These are phyloP conservation scores for Cryptococcus amylolentus DNA, from an alignment of 1,284 basidiomycete species.

Conservation along the genomic window DNA sequence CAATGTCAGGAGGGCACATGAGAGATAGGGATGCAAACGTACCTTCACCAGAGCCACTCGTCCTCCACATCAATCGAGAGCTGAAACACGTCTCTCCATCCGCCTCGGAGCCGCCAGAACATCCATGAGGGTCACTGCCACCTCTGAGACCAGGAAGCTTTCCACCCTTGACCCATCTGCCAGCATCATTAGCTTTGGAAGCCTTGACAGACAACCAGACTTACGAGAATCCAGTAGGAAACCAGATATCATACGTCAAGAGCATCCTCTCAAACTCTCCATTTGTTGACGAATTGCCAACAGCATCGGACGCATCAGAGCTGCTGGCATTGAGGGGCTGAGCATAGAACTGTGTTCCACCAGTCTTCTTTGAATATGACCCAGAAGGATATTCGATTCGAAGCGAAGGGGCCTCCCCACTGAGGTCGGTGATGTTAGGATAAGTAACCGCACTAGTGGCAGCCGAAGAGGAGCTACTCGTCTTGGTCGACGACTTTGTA, in stretches of 20 bases:
- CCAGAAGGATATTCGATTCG: slow-evolving; percentile 45
- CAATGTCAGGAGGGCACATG: not conserved
- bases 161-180: slow-evolving; percentile 44
- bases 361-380: slow-evolving; percentile 43
- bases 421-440: slow-evolving; percentile 22
- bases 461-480: not conserved
- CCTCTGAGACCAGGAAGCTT: slow-evolving; percentile 50
- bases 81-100: slow-evolving; percentile 48
- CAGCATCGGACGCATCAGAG: slow-evolving; percentile 3
- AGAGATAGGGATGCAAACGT: slow-evolving; percentile 1
- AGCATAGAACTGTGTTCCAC: slow-evolving; percentile 49
- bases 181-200: not conserved
- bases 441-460: slow-evolving; percentile 13
- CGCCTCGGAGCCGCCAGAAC: slow-evolving; percentile 47
- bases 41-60: slow-evolving; percentile 42
- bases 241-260: slow-evolving; percentile 42
- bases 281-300: slow-evolving; percentile 23
- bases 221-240: slow-evolving; percentile 34
- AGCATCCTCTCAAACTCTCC: slow-evolving; percentile 43
- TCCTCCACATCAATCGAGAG: slow-evolving; percentile 50
- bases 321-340: slow-evolving; percentile 24
- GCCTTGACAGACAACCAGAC: slow-evolving; percentile 1
- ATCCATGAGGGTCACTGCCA: slow-evolving; percentile 39
- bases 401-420: slow-evolving; percentile 33
- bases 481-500: slow-evolving; percentile 3